Conservation (phyloP, 768 basidiomycete species). For the Suillus ampliporus region DNA sequence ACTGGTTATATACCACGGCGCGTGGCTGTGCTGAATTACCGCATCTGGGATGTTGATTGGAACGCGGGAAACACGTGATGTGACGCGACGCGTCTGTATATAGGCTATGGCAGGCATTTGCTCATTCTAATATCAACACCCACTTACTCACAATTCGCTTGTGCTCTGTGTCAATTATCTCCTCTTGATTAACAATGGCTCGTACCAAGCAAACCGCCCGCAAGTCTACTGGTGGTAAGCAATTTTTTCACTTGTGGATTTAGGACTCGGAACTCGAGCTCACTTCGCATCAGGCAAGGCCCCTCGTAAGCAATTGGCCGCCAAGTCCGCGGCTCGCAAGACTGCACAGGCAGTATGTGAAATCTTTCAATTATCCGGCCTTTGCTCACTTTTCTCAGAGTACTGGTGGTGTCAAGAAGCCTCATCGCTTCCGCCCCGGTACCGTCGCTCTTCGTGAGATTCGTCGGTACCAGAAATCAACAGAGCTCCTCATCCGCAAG, state of each 20-base stretch:
- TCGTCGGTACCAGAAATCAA: conserved; percentile 87
- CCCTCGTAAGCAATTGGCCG: conserved; percentile 74
- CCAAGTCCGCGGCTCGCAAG: conserved; percentile 67
- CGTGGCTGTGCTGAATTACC: conserved; percentile 38
- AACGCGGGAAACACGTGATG: conserved; percentile 32
- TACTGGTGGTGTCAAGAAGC: conserved; percentile 93
- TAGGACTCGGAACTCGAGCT: not conserved
- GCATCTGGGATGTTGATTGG: conserved; percentile 28
- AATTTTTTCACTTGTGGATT: not conserved
- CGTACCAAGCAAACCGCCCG: conserved; percentile 80
- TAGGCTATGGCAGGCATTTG: conserved; percentile 11
- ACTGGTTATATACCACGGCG: conserved; percentile 27
- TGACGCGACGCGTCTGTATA: conserved; percentile 28
- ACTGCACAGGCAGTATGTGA: conserved; percentile 48
- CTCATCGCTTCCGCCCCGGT: conserved; percentile 83
- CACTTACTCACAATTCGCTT: not conserved
- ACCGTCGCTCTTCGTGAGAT: conserved; percentile 93
- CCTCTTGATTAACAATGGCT: conserved; percentile 51
- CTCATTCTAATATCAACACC: conserved; percentile 9
- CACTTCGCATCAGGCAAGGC: conserved; percentile 51
- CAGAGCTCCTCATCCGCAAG: conserved; percentile 85
- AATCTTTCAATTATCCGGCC: conserved; percentile 11
- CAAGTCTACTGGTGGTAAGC: conserved; percentile 75
- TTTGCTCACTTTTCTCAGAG: conserved; percentile 39
- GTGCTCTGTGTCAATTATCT: not conserved